Base-by-base conservation (phyloP, 2,329 filamentous ascomycete species). In the Sporothrix pallida region DNA sequence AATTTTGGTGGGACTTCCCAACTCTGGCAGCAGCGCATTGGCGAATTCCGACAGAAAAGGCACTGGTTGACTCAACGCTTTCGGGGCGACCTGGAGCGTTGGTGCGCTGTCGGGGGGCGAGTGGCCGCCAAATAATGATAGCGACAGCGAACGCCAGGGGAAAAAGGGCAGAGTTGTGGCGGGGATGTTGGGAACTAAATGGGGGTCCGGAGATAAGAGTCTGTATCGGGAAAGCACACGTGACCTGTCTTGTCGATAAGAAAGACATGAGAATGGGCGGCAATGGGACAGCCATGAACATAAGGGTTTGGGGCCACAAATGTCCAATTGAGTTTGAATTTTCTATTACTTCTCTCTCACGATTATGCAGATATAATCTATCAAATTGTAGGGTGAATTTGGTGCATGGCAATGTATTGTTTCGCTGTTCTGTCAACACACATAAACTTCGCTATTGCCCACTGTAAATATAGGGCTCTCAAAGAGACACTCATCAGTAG, bases 201-300 rank as follows among this genome's bases (percentile, higher is more conserved):
- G 71, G 60, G 52, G 67, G 44, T 62, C 72, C 72, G 72, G 65
- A 70, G 72, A 70, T 73, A 73, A 62, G 69, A 26, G 12, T 5
- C 7, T 6, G 42, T 65, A 20, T 26, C n/a, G 37, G 20, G 23
- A 20, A 23, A 15, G 26, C 8, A 7, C 31, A 60, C 46, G 70
- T 54, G 58, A 54, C 26, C 9, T 56, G 37, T 12, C 20, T n/a
- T 17, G 20, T 44, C 9, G 12, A 67, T 26, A n/a, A 23, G 62
- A 26, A 37, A 60, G 23, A 2, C 23, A 56, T 37, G 7, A 7
- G 7, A 5, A 5, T 37, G 31, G 4, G 31, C 7, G 31, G 31
- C 2, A 37, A 37, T 37, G 31, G 31, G 7, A 37, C 31, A 37
- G 7, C 31, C 13, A 9, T 9, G 56, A 37, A 37, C 26, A 50